Conservation (phyloP, 2,329 filamentous ascomycete genomes). For the Paecilomyces fulvus region DNA sequence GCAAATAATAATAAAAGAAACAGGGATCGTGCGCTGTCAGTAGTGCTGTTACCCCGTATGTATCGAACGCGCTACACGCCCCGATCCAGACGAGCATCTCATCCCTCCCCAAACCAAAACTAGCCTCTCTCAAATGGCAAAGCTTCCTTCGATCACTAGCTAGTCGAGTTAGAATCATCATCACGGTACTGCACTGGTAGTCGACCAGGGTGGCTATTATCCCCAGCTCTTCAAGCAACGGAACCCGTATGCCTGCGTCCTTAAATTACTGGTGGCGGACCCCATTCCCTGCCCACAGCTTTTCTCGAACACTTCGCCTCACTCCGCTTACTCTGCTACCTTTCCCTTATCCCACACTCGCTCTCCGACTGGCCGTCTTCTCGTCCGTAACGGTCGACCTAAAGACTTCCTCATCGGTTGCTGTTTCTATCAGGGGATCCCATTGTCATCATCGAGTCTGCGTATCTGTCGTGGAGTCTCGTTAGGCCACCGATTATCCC, state of each 20-base stretch:
- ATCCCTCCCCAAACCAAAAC: not conserved
- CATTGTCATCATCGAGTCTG: not conserved
- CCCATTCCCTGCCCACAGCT: slow-evolving; percentile 1
- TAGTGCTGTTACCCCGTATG: not conserved
- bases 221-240: not conserved
- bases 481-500: not conserved
- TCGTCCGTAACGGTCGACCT: not conserved
- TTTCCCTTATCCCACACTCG: not conserved
- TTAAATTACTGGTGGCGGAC: slow-evolving; percentile 1
- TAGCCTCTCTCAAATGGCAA: not conserved
- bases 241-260: not conserved
- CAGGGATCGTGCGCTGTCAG: not conserved
- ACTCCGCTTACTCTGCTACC: not conserved
- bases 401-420: slow-evolving; percentile 1
- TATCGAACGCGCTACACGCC: not conserved
- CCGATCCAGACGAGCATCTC: not conserved
- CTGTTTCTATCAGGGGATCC: not conserved
- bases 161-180: not conserved
- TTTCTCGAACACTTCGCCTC: slow-evolving; percentile 1
- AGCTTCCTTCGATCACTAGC: not conserved
- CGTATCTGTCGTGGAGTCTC: not conserved
- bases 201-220: not conserved
- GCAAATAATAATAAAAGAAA: not conserved
- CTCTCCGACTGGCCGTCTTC: not conserved
- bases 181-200: not conserved